A percentile compares a stretch with the other conserved stretches of the same genome.
Evolutionary conservation across 176 grass and related monocot species (phyloP).

Genomic region (Miscanthus lutarioriparius): DNA sequence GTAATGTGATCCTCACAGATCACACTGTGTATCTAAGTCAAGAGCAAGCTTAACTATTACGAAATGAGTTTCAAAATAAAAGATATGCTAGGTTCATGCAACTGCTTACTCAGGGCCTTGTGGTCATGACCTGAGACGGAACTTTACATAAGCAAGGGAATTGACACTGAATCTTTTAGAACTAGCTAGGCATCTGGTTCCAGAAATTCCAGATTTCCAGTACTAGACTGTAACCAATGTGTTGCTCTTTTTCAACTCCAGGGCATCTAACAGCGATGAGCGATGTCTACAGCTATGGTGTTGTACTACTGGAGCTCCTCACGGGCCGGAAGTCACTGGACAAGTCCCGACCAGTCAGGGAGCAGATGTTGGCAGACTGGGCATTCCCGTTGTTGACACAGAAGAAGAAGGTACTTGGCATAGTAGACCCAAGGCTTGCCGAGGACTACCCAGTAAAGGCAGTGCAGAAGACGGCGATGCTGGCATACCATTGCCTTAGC

Average conservation of each 20-base stretch:
- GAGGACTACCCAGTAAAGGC: conserved; percentile 72
- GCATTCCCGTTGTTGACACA: conserved; percentile 50
- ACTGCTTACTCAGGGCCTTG: not conserved
- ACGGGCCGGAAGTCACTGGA: conserved; percentile 69
- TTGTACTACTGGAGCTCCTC: conserved; percentile 81
- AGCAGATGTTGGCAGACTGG: conserved; percentile 80
- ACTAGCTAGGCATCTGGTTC: not conserved
- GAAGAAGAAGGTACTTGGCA: conserved; percentile 48
- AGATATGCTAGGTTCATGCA: not conserved
- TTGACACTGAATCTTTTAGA: not conserved
- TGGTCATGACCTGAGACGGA: not conserved
- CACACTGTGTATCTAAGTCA: not conserved
- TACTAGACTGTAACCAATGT: not conserved
- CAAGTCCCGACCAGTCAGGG: conserved; percentile 58
- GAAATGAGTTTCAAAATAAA: not conserved
- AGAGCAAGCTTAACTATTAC: not conserved
- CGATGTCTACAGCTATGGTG: conserved; percentile 90
- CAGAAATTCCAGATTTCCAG: conserved; percentile 3
- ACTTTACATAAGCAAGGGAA: not conserved
- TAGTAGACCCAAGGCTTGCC: conserved; percentile 60
- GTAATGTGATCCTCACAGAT: conserved; percentile 1
- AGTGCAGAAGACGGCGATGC: conserved; percentile 64
- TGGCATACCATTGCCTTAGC: conserved; percentile 81
- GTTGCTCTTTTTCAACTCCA: not conserved
- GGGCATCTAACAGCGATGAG: conserved; percentile 86